Evolutionary conservation across 208 protist genomes (phyloP).

Genomic region (Leishmania tarentolae): DNA sequence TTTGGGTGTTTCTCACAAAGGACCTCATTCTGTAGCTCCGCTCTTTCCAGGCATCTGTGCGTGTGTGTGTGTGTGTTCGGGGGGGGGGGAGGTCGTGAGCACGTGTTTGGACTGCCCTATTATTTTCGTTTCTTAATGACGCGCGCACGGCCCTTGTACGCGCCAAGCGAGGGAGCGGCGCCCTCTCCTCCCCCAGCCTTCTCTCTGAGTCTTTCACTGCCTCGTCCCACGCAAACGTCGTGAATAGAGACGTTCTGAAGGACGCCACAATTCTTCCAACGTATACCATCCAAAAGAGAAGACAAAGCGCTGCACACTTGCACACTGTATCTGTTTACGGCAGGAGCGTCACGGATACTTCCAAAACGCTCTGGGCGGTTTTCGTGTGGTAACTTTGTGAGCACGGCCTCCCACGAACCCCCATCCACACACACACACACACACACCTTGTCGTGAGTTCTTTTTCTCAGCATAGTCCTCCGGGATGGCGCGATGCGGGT

Average conservation of each 20-base stretch:
- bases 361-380: neutral
- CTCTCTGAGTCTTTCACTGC: neutral
- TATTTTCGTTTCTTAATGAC: neutral
- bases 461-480: neutral
- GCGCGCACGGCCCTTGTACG: neutral
- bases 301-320: neutral
- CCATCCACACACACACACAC: too few species aligned
- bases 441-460: neutral
- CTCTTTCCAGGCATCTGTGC: neutral
- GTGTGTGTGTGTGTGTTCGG: neutral
- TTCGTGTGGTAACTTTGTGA: neutral
- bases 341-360: neutral
- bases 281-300: neutral
- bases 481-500: too few species aligned
- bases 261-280: too few species aligned
- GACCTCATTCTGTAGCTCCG: slow-evolving; percentile 48
- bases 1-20: slow-evolving; percentile 75
- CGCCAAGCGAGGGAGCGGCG: neutral
- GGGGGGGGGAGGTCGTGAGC: too few species aligned
- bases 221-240: too few species aligned
- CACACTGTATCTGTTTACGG: too few species aligned
- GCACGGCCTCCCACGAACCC: neutral
- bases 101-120: neutral
- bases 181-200: neutral
- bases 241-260: too few species aligned